Conservation (phyloP, 1,139 yeast genomes). For the Nadsonia starkeyi-henricii region DNA sequence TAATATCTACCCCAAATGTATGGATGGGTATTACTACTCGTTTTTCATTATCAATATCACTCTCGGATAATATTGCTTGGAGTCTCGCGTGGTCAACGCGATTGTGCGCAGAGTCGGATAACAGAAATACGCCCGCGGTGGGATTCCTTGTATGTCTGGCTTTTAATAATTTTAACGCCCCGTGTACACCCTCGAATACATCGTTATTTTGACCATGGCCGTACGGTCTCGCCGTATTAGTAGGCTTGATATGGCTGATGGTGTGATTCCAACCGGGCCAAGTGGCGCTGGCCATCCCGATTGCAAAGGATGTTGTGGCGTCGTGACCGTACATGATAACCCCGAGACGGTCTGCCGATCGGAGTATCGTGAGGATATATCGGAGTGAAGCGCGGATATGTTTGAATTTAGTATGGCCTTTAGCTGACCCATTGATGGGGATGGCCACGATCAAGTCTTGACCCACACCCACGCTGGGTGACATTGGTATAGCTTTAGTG, state of each 20-base stretch:
- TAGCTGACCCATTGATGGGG: background rate
- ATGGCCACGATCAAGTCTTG: background rate
- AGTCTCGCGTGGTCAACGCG: no score
- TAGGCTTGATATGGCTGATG: background rate
- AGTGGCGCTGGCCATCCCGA: background rate
- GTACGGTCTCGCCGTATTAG: no score
- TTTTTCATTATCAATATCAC: background rate
- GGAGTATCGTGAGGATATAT: background rate
- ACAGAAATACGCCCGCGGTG: background rate
- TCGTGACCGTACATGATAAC: background rate
- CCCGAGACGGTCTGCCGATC: background rate
- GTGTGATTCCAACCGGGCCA: background rate
- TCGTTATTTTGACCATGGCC: background rate
- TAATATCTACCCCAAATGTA: background rate
- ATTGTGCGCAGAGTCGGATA: background rate
- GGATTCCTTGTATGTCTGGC: background rate
- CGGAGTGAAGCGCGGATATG: background rate
- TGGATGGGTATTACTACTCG: background rate
- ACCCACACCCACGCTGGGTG: no score
- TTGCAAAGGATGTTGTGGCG: background rate
- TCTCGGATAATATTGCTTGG: no score
- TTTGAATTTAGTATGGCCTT: background rate
- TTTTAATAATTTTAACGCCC: background rate
- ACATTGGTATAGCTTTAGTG: no score
- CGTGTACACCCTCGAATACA: background rate